phyloP scores from a whole-genome alignment of 1,284 basidiomycete genomes.

The Cryptococcus floricola region DNA sequence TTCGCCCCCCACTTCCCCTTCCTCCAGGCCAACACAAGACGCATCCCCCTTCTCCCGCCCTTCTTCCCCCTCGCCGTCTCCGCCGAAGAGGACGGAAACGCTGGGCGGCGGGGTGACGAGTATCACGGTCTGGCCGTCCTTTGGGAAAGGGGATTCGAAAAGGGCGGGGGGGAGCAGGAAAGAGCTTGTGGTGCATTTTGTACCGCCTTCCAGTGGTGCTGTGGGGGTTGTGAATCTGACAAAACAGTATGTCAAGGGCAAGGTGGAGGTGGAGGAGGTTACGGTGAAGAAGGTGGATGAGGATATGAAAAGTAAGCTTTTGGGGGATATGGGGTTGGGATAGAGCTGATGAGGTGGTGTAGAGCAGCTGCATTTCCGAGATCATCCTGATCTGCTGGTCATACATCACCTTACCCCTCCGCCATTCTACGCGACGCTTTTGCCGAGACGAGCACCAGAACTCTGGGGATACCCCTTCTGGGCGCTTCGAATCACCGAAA shows the following conservation, averaged over 20 bases:
- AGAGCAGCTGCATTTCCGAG: constrained; percentile 15
- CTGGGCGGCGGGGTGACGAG: constrained; percentile 2
- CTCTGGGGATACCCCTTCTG: constrained; percentile 39
- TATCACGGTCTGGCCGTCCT: not conserved
- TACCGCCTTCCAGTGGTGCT: constrained; percentile 8
- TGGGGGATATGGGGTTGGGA: not conserved
- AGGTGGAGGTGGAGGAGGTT: constrained; percentile 3
- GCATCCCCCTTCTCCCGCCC: not conserved
- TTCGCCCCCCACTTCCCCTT: constrained; percentile 12
- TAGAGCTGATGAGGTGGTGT: not conserved
- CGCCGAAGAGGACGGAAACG: not conserved
- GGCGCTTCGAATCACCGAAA: constrained; percentile 37
- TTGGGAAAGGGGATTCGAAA: no score
- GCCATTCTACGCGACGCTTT: constrained; percentile 15
- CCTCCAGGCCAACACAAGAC: constrained; percentile 8
- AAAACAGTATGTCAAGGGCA: not conserved
- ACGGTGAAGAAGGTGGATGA: constrained; percentile 6
- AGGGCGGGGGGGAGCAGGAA: not conserved
- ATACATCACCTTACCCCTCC: constrained; percentile 28
- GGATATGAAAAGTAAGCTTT: constrained; percentile 9
- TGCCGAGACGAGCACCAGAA: constrained; percentile 35
- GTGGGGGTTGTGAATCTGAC: constrained; percentile 2
- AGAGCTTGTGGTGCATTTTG: constrained; percentile 7
- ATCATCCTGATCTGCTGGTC: constrained; percentile 33
- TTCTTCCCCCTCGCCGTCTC: not conserved